Conservation (phyloP, 371 early-diverging fungal genomes). For the Rhizopus arrhizus region DNA sequence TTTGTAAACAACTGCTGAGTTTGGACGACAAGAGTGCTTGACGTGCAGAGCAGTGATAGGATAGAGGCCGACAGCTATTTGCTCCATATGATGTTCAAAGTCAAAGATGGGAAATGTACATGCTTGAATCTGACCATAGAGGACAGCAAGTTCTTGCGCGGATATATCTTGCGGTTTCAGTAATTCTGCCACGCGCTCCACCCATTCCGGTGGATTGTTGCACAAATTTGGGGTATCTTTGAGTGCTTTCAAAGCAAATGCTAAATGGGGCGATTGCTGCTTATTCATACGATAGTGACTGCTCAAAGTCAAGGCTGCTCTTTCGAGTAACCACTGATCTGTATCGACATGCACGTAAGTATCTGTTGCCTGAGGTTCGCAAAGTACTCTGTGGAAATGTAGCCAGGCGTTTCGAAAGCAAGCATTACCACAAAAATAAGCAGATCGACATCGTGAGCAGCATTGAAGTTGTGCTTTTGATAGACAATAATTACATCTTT, state of each 20-base stretch:
- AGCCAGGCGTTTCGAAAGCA: conserved; percentile 54
- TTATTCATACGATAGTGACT: conserved; percentile 54
- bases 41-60: conserved; percentile 72
- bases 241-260: conserved; percentile 41
- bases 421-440: conserved; percentile 51
- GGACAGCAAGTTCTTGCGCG: conserved; percentile 13
- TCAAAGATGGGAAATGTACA: conserved; percentile 26
- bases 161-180: conserved; percentile 21
- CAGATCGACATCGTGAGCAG: conserved; percentile 50
- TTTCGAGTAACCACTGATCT: conserved; percentile 49
- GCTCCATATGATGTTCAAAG: conserved; percentile 61
- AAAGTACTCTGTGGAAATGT: conserved; percentile 45
- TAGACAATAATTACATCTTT: conserved; percentile 50
- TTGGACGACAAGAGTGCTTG: conserved; percentile 85
- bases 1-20: conserved; percentile 64
- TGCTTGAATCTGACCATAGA: conserved; percentile 22
- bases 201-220: conserved; percentile 10
- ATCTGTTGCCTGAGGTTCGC: conserved; percentile 45
- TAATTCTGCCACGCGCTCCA: conserved; percentile 16
- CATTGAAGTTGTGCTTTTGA: conserved; percentile 45
- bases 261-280: conserved; percentile 41
- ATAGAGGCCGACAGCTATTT: conserved; percentile 73
- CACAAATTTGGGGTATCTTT: conserved; percentile 15
- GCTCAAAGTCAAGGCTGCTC: conserved; percentile 45
- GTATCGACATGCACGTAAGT: conserved; percentile 45